These are phyloP conservation scores for Moricandia arvensis DNA, from an alignment of 345 rosid genomes.

Conservation along the genomic window DNA sequence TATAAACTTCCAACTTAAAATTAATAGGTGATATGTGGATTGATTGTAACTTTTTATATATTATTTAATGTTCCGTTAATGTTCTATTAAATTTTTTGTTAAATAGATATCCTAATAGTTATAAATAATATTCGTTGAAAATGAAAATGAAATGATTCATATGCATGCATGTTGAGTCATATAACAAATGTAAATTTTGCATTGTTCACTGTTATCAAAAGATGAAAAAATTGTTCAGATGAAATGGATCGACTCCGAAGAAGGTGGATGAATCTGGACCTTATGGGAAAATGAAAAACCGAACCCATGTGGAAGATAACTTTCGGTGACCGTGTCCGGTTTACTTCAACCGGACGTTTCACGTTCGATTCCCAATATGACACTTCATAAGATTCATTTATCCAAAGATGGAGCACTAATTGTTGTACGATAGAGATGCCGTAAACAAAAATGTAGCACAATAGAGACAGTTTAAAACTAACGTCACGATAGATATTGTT, in stretches of 20 bases:
- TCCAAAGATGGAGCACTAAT: neutral
- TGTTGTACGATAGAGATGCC: neutral
- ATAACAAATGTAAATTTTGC: neutral
- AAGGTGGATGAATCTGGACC: conserved; percentile 36
- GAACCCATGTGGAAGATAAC: conserved; percentile 34
- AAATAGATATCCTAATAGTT: no score
- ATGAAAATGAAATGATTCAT: neutral
- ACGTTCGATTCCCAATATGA: conserved; percentile 27
- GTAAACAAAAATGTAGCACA: neutral
- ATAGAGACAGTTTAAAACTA: neutral
- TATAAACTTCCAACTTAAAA: no score
- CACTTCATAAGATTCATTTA: neutral
- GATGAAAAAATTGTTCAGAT: neutral
- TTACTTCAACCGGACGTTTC: conserved; percentile 35
- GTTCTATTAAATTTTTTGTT: no score
- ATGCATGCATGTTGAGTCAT: neutral
- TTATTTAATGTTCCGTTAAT: no score
- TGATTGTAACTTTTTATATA: no score
- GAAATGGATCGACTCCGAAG: conserved; percentile 17
- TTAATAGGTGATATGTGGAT: no score
- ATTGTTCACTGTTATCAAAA: neutral
- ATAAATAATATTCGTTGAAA: neutral
- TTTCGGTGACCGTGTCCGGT: conserved; percentile 38
- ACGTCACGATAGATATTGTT: neutral
- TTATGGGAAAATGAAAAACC: conserved; percentile 18